phyloP scores from a whole-genome alignment of 1,284 basidiomycete species.

The Phenoliferia sp. region DNA sequence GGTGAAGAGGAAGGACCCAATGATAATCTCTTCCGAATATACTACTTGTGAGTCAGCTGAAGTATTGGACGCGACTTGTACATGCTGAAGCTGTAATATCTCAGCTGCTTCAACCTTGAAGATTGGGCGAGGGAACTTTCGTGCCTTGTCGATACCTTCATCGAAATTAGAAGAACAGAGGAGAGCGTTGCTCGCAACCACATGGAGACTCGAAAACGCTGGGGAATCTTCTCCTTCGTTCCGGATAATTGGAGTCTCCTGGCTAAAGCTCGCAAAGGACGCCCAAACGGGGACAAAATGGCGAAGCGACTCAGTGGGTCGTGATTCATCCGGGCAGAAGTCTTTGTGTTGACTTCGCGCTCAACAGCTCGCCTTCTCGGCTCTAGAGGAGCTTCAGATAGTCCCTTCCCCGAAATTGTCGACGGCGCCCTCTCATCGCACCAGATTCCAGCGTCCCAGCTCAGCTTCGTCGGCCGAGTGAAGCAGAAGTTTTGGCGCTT shows the following conservation, averaged over 20 bases:
- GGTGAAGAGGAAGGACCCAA: conserved; percentile 25
- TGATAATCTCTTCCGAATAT: conserved; percentile 71
- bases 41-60: conserved; percentile 51
- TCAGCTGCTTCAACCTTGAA: conserved; percentile 75
- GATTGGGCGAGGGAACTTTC: conserved; percentile 80
- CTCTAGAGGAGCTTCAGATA: conserved; percentile 1
- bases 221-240: conserved; percentile 9
- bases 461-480: conserved; percentile 42
- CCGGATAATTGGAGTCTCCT: background rate
- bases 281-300: background rate
- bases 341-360: background rate
- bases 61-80: conserved; percentile 54
- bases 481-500: conserved; percentile 66
- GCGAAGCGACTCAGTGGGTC: background rate
- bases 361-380: conserved; percentile 10
- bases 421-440: conserved; percentile 28
- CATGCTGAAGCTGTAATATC: background rate
- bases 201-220: conserved; percentile 1
- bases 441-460: background rate
- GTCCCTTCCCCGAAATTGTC: conserved; percentile 24
- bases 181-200: conserved; percentile 10
- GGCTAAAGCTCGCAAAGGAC: background rate
- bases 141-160: conserved; percentile 65
- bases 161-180: conserved; percentile 31
- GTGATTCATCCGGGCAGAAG: background rate